Percentiles rank a stretch among this genome's conserved stretches.
Conservation (phyloP, 768 basidiomycete genomes). For the Mycena alexandri region DNA sequence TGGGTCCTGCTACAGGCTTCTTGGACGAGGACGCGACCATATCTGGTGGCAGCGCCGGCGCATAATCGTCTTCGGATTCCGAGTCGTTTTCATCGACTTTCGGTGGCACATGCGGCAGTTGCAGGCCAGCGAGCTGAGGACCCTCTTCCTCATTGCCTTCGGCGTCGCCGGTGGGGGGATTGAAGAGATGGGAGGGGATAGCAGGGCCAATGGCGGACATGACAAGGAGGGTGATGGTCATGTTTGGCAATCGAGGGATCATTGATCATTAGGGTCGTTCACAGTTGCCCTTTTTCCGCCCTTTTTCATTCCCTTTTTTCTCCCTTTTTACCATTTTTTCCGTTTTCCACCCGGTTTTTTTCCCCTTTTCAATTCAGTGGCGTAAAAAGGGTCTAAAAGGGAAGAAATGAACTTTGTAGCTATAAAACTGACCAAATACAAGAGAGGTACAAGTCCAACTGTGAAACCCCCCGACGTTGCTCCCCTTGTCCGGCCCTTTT, state of each 20-base stretch:
- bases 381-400: no score
- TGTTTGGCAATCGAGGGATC: conserved; percentile 8
- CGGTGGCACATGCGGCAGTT: conserved; percentile 26
- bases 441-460: no score
- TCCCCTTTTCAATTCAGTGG: no score
- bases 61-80: conserved; percentile 78
- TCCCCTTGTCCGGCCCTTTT: no score
- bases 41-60: conserved; percentile 82
- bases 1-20: conserved; percentile 64
- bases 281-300: no score
- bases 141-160: conserved; percentile 41
- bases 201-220: conserved; percentile 71
- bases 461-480: no score
- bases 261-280: no score
- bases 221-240: neutral
- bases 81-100: conserved; percentile 62
- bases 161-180: conserved; percentile 28
- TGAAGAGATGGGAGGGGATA: conserved; percentile 58
- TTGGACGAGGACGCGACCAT: conserved; percentile 55
- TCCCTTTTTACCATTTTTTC: no score
- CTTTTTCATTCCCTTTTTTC: no score
- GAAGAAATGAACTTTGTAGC: no score
- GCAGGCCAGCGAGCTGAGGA: neutral
- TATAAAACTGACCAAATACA: no score
- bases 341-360: no score